phyloP scores from a whole-genome alignment of 441 rosid genomes.

The Breynia disticha region DNA sequence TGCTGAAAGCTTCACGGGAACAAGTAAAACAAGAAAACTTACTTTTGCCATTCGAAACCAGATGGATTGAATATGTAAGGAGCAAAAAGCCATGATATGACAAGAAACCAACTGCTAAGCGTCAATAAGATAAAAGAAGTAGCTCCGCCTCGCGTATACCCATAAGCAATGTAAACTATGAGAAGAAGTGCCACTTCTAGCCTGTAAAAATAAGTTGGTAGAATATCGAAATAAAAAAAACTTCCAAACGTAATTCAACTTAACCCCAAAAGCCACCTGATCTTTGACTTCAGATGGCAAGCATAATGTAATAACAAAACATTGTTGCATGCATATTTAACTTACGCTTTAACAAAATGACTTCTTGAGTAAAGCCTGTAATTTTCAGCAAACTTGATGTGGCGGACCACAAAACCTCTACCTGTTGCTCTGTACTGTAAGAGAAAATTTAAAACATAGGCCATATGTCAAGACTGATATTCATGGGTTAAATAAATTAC shows the following conservation, averaged over 20 bases:
- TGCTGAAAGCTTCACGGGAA: constrained; percentile 6
- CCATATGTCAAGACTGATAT: constrained; percentile 5
- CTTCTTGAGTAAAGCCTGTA: constrained; percentile 96
- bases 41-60: constrained; percentile 99
- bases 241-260: too few species aligned
- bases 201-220: constrained; percentile 29
- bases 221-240: background rate
- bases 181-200: constrained; percentile 92
- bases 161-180: constrained; percentile 83
- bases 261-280: too few species aligned
- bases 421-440: constrained; percentile 94
- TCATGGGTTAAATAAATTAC: background rate
- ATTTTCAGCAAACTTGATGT: constrained; percentile 94
- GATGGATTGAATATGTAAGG: constrained; percentile 97
- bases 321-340: constrained; percentile 2
- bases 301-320: background rate
- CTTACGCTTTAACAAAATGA: constrained; percentile 98
- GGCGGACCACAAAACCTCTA: constrained; percentile 95
- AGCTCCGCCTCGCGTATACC: constrained; percentile 67
- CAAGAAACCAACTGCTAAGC: constrained; percentile 94
- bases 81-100: constrained; percentile 95
- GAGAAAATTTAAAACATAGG: constrained; percentile 13
- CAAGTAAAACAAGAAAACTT: constrained; percentile 19
- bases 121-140: constrained; percentile 66
- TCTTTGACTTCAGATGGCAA: too few species aligned